Evolutionary conservation across 441 rosid genomes (phyloP).

Genomic region (Biscutella laevigata): DNA sequence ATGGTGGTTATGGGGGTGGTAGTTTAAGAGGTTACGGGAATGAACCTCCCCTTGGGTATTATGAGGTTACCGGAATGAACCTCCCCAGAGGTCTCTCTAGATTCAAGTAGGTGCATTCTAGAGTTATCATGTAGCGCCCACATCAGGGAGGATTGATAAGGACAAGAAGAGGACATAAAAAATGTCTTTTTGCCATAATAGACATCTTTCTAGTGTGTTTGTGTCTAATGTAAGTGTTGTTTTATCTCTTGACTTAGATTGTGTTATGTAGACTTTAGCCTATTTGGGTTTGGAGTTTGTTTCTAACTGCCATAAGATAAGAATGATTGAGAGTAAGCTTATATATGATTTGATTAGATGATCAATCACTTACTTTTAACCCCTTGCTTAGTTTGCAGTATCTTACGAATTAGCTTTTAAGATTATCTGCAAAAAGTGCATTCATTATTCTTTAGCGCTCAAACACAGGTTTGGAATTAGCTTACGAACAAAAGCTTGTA

Average conservation of each 20-base stretch:
- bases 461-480: too few relatives aligned
- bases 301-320: conserved; percentile 3
- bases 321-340: conserved; percentile 13
- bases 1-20: conserved; percentile 53
- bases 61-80: conserved; percentile 54
- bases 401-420: conserved; percentile 9
- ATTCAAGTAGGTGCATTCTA: conserved; percentile 29
- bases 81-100: conserved; percentile 44
- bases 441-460: not conserved
- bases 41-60: conserved; percentile 81
- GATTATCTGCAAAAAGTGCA: not conserved
- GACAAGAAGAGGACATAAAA: conserved; percentile 23
- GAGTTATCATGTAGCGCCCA: conserved; percentile 34
- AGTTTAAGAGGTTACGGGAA: conserved; percentile 72
- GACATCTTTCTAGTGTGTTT: conserved; percentile 15
- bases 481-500: not conserved
- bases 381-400: conserved; percentile 13
- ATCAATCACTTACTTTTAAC: not conserved
- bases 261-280: conserved; percentile 27
- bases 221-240: conserved; percentile 17
- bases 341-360: conserved; percentile 6
- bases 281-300: conserved; percentile 25
- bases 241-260: conserved; percentile 20
- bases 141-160: conserved; percentile 29
- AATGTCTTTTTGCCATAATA: conserved; percentile 4